These are phyloP conservation scores for Pyricularia sp. DNA, from an alignment of 2,329 filamentous ascomycete genomes.

Conservation along the genomic window DNA sequence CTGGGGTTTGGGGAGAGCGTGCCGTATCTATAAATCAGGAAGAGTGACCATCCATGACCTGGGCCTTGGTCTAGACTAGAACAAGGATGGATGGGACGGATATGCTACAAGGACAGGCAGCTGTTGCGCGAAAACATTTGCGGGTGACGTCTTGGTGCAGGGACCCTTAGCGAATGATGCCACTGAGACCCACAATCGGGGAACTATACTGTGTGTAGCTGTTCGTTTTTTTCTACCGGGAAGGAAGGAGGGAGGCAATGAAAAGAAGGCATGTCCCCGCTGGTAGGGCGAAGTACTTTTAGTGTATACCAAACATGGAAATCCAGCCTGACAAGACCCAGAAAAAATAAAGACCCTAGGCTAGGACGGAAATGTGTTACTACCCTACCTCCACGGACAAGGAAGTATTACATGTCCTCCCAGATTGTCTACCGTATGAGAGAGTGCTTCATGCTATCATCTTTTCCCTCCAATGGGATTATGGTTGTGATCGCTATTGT, in stretches of 20 bases:
- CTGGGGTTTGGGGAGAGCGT: not conserved
- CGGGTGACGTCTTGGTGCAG: constrained; percentile 1
- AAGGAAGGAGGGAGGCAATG: not conserved
- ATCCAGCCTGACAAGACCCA: not conserved
- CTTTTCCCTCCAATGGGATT: not conserved
- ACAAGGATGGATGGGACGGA: not conserved
- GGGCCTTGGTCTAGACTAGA: not conserved
- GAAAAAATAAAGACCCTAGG: not conserved
- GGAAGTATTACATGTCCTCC: not conserved
- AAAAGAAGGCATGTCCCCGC: not conserved
- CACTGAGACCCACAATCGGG: not conserved
- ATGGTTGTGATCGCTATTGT: not conserved
- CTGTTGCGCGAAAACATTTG: not conserved
- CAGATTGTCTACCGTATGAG: not conserved
- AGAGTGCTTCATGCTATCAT: not conserved
- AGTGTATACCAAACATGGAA: not conserved
- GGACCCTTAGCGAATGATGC: not conserved
- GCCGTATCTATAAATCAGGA: not conserved
- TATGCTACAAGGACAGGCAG: not conserved
- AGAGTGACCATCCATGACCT: not conserved
- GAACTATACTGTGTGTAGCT: not conserved
- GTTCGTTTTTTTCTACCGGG: not conserved
- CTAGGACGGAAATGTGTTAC: not conserved
- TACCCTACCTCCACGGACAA: not conserved
- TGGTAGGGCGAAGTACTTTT: not conserved